Base-by-base conservation (phyloP, 2,329 filamentous ascomycete genomes). In the Penicillium psychrosexuale region DNA sequence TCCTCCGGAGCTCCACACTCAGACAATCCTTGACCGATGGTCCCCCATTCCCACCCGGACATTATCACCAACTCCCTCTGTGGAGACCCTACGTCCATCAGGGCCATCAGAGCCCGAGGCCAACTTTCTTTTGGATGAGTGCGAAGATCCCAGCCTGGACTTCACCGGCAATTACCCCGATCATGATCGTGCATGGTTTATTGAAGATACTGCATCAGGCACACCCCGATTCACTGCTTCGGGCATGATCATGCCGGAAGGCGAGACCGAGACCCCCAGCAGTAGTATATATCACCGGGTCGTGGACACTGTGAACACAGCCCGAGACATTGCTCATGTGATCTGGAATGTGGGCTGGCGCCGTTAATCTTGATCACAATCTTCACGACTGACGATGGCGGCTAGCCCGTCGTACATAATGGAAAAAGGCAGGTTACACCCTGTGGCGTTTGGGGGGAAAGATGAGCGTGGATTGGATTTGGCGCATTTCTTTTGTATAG, bases 201-300 rank as follows among this genome's bases (percentile, higher is more conserved):
- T 73, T 33, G 81, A 84, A 30, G 78, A 85, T 43, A 82, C 82
- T 47, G 74, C 81, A 3, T 73, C 75, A 11, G 68, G 74, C 17
- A 86, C 86, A 49, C 86, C 95, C 79, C 85, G 87, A 59, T 82
- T 91, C 62, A 95, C 90, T 19, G 80, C 85, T 47, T 94, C 90
- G 37, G 91, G 91, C 63, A 95, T 96, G 90, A 88, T 96, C 66
- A 92, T 95, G 88, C 90, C 91, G 8, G 88, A 87, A 64, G 89
- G 91, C 63, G 88, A 91, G 63, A 85, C 85, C 57, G 89, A 91
- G 61, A 73, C 76, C 8, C 73, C 80, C 57, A 83, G 77, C 66
- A 78, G 81, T 48, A 87, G 88, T 44, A 80, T 95, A 52, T 83
- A 95, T 67, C 88, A 89, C 57, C 85, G 87, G 65, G 86, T 95